Base-by-base conservation (phyloP, 495 filamentous ascomycete genomes). In the Neurospora pannonica region DNA sequence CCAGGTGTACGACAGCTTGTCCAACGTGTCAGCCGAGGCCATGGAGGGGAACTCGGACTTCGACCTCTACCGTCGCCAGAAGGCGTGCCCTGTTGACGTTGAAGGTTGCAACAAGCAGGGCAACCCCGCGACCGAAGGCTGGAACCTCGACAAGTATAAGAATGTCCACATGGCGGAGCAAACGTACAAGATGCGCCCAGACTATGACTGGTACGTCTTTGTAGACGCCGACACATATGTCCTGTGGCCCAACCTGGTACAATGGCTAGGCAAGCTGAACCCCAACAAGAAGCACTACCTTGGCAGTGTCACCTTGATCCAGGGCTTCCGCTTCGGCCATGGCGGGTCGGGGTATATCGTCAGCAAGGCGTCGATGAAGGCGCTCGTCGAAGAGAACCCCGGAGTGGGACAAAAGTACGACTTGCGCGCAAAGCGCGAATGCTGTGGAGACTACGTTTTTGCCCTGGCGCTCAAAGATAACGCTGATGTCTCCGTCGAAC, bases 381-480 rank as follows among this genome's bases (percentile, higher is more conserved):
- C 86, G 40, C 78, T 86, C n/a, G 79, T 77, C 2, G 84, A 84
- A 77, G 74, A 82, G 5, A 69, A 83, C 46, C 76, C 77, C 13
- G 81, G 82, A 13, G 77, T 89, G 54, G 87, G 78, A 1, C 82
- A 82, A 67, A 81, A 84, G 72, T 86, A 86, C 70, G 88, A 93
- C 77, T 76, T 80, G n/a, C 84, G 81, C 69, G 89, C 89, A 0
- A 83, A 85, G 72, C 74, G 76, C 10, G 86, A 89, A 70, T 93
- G 91, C 84, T 93, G 90, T 62, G 92, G 92, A 4, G 92, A 94
- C 78, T 87, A 88, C 73, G 83, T 93, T 5, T 82, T 93, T 43
- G 86, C 87, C 37, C 82, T 87, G 71, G 88, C 88, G 1, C 78
- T 93, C 62, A 82, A 84, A 37, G 88, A 91, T 69, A 85, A 84